phyloP scores from a whole-genome alignment of 2,329 filamentous ascomycete genomes.

The Chaetomiaceae sp. region DNA sequence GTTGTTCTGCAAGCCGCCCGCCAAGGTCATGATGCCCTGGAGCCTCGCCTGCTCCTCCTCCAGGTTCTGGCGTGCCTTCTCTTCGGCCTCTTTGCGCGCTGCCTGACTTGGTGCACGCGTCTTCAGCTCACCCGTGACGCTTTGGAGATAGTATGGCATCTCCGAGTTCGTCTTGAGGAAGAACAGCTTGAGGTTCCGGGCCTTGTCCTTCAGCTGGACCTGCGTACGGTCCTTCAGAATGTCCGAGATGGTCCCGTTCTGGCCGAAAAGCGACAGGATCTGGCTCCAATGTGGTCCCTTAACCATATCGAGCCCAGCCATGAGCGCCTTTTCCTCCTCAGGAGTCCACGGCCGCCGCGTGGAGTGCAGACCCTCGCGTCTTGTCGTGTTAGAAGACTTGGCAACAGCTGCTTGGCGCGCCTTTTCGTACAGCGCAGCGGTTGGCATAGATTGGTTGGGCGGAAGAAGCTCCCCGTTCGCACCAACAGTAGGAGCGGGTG shows the following conservation, averaged over 20 bases:
- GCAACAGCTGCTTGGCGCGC: slow-evolving; percentile 54
- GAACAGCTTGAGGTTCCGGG: slow-evolving; percentile 81
- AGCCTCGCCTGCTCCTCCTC: slow-evolving; percentile 55
- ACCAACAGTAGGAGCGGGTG: slow-evolving; percentile 24
- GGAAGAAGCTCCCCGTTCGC: slow-evolving; percentile 38
- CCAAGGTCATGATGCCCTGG: slow-evolving; percentile 54
- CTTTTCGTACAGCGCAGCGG: slow-evolving; percentile 50
- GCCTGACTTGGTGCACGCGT: slow-evolving; percentile 72
- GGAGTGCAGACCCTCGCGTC: slow-evolving; percentile 52
- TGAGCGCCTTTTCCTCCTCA: slow-evolving; percentile 83
- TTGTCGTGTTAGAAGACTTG: slow-evolving; percentile 48
- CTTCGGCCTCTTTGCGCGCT: slow-evolving; percentile 62
- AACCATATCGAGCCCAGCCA: slow-evolving; percentile 81
- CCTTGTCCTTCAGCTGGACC: slow-evolving; percentile 89
- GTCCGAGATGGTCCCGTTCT: slow-evolving; percentile 71
- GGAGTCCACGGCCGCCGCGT: slow-evolving; percentile 77
- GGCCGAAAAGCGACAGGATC: slow-evolving; percentile 77
- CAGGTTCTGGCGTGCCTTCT: slow-evolving; percentile 51
- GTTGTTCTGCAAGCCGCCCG: slow-evolving; percentile 44
- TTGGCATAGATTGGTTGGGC: slow-evolving; percentile 51
- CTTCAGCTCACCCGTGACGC: slow-evolving; percentile 84
- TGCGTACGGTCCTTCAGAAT: slow-evolving; percentile 84
- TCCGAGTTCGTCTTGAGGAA: slow-evolving; percentile 89
- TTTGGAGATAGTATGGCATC: slow-evolving; percentile 80
- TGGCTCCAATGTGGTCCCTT: slow-evolving; percentile 92